These are phyloP conservation scores for Talaromyces sp. DNA, from an alignment of 2,329 filamentous ascomycete species.

Conservation along the genomic window DNA sequence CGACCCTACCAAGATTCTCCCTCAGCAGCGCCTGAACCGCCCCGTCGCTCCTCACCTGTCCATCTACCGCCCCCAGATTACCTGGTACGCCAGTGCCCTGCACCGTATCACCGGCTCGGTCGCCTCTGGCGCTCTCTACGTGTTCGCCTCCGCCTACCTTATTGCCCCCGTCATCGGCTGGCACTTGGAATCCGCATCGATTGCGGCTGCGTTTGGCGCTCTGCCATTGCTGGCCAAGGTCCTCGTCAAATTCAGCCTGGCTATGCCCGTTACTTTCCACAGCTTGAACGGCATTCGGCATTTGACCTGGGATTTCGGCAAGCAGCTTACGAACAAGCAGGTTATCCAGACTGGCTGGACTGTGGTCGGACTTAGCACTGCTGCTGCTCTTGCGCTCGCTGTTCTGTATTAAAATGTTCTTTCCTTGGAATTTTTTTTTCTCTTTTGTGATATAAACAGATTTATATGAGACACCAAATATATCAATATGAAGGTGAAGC, in stretches of 20 bases:
- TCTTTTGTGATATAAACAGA: constrained; percentile 18
- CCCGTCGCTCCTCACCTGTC: constrained; percentile 78
- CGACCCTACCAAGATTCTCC: constrained; percentile 57
- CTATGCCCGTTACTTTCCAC: constrained; percentile 65
- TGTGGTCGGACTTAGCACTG: constrained; percentile 53
- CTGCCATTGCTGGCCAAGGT: constrained; percentile 58
- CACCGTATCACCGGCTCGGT: constrained; percentile 78
- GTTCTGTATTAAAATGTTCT: constrained; percentile 32
- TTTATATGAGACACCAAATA: background rate
- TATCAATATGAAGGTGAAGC: background rate
- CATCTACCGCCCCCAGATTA: constrained; percentile 84
- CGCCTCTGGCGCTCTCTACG: constrained; percentile 70
- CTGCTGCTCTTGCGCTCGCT: constrained; percentile 46
- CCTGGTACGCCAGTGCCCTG: constrained; percentile 70
- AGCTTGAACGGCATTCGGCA: constrained; percentile 65
- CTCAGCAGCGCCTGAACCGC: constrained; percentile 71
- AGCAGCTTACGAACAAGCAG: constrained; percentile 57
- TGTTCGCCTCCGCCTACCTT: constrained; percentile 76
- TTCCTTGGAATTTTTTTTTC: constrained; percentile 25
- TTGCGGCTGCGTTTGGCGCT: constrained; percentile 61
- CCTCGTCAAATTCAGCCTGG: constrained; percentile 53
- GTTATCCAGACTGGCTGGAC: constrained; percentile 63
- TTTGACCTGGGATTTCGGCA: constrained; percentile 64
- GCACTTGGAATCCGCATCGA: constrained; percentile 60
- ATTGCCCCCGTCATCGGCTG: constrained; percentile 69